phyloP scores from a whole-genome alignment of 306 rosid species.

The Nissolia schottii region DNA sequence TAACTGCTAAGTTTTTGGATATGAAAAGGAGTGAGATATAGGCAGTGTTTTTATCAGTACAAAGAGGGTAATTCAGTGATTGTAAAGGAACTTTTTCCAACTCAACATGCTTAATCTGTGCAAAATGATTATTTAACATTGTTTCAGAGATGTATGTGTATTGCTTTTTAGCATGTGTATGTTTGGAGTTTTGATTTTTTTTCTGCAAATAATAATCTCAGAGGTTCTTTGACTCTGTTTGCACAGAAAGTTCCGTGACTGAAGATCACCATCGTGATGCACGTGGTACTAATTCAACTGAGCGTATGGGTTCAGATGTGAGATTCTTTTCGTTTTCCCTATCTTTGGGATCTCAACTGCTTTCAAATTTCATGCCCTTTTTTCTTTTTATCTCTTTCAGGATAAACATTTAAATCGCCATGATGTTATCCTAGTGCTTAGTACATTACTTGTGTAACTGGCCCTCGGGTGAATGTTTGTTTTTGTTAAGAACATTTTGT shows the following conservation, averaged over 20 bases:
- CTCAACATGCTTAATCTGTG: background rate
- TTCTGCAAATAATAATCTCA: background rate
- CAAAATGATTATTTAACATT: background rate
- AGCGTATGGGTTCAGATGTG: constrained; percentile 42
- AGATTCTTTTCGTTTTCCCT: constrained; percentile 22
- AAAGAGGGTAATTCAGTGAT: background rate
- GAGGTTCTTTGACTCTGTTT: constrained; percentile 24
- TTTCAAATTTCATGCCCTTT: background rate
- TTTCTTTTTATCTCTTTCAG: background rate
- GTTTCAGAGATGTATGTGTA: background rate
- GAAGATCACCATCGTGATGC: constrained; percentile 44
- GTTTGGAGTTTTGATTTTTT: background rate
- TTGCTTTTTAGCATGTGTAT: background rate
- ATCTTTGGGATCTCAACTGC: background rate
- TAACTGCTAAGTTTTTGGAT: background rate
- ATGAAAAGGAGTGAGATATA: background rate
- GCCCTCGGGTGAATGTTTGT: background rate
- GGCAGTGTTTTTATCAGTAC: background rate
- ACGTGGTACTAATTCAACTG: constrained; percentile 31
- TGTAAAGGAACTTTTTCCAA: background rate
- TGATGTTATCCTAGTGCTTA: background rate
- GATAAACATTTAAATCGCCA: background rate
- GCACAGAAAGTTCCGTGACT: constrained; percentile 53
- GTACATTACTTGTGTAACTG: background rate
- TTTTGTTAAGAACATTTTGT: background rate